Base-by-base conservation (phyloP, 805 yeast species). In the Candida coleopterorum region DNA sequence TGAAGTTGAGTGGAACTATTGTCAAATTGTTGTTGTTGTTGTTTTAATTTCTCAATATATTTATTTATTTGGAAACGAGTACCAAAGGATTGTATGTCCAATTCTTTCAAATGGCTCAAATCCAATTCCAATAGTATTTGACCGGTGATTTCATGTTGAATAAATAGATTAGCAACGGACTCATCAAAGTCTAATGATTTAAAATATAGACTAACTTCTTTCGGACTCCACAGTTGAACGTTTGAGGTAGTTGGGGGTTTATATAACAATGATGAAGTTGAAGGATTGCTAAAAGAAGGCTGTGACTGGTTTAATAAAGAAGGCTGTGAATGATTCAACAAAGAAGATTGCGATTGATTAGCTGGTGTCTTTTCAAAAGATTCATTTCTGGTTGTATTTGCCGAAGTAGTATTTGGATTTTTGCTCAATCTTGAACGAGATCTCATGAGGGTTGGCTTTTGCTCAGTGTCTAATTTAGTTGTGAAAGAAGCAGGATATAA, bases 81-180 rank as follows among this genome's bases (percentile, higher is more conserved):
- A 18, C 99, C 99, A 64, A 93, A 93, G 4, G 95, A 85, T 33
- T 77, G 72, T 35, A 93, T 90, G 39, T 89, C 98, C 40, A 93
- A 67, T 58, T 93, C 99, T 56, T 90, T 93, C 50, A 93, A 70
- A 50, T 85, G 85, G 1, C 86, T 74, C 43, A 90, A 69, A 51
- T 90, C 97, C 43, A 93, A 70, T 58, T 89, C 94, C 36, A 93
- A 68, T 30, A 93, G 61, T 37, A 93, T 90, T 5, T 77, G 65
- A 20, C 98, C 98, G 1, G 89, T 81, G 41, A 93, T 87, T 49
- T 88, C 87, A 60, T 93, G 97, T 48, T 80, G 76, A 5, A 81
- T 78, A 58, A 93, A 93, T 50, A 84, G 79, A 1, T 83, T 79
- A 2, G 94, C 81, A n/a, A 83, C 75, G 18, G 72, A 75, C 38